Percentiles rank a stretch among this genome's conserved stretches.
These are phyloP conservation scores for Sisymbrium irio DNA, from an alignment of 345 rosid genomes.

Conservation along the genomic window DNA sequence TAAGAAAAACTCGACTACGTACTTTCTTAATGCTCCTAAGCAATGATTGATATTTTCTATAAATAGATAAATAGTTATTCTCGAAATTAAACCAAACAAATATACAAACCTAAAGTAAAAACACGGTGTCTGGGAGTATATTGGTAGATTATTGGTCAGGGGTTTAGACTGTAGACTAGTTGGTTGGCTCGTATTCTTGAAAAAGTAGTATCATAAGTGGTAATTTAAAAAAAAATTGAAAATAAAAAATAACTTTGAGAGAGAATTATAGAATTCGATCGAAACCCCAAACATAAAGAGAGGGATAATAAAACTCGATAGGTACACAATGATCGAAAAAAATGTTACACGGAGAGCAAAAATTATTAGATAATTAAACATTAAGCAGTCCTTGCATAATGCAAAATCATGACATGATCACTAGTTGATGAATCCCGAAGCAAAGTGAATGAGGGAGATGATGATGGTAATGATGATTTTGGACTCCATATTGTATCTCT, in stretches of 20 bases:
- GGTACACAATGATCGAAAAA: constrained; percentile 18
- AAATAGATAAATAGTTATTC: not conserved
- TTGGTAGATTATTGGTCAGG: too few relatives aligned
- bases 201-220: not conserved
- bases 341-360: not conserved
- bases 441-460: constrained; percentile 46
- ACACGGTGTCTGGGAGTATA: not conserved
- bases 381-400: constrained; percentile 65
- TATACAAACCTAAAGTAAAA: not conserved
- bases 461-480: constrained; percentile 54
- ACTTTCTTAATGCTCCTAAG: not conserved
- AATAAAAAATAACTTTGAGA: not conserved
- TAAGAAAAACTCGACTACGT: too few relatives aligned
- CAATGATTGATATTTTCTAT: not conserved
- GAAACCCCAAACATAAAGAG: constrained; percentile 21
- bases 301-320: constrained; percentile 22
- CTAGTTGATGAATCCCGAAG: constrained; percentile 57
- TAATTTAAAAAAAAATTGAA: not conserved
- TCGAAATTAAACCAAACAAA: not conserved
- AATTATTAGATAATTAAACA: not conserved
- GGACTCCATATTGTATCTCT: constrained; percentile 85
- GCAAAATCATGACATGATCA: constrained; percentile 86
- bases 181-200: not conserved
- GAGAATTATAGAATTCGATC: not conserved
- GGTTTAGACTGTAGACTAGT: not conserved